Percentiles rank a stretch among this genome's conserved stretches.
Conservation (phyloP, 2,329 filamentous ascomycete genomes). For the Colletotrichum somersetense region DNA sequence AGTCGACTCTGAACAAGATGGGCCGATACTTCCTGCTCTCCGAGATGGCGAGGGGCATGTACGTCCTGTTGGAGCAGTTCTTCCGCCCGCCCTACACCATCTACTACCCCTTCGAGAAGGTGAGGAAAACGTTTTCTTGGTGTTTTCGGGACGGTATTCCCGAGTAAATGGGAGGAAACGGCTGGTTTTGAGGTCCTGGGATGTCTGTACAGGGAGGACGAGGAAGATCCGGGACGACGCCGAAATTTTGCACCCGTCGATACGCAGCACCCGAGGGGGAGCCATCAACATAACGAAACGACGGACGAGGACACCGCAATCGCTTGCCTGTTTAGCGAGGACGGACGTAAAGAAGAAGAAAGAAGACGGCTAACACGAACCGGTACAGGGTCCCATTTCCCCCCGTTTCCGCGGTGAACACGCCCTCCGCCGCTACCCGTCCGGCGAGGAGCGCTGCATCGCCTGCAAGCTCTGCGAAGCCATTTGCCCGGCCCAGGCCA, state of each 20-base stretch:
- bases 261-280: neutral
- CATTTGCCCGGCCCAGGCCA: constrained; percentile 96
- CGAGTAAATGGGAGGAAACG: neutral
- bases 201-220: neutral
- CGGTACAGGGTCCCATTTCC: constrained; percentile 84
- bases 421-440: constrained; percentile 94
- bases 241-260: neutral
- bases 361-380: constrained; percentile 22
- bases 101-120: constrained; percentile 98
- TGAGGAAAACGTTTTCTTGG: constrained; percentile 50
- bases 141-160: neutral
- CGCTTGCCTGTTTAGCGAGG: neutral
- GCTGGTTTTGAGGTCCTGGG: neutral
- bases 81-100: constrained; percentile 99
- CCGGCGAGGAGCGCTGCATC: constrained; percentile 98
- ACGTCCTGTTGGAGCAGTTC: constrained; percentile 96
- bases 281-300: neutral
- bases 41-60: constrained; percentile 98
- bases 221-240: neutral
- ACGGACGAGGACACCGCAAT: neutral
- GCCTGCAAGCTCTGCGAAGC: constrained; percentile 99
- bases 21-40: constrained; percentile 96
- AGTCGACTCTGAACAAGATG: constrained; percentile 83
- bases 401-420: constrained; percentile 98
- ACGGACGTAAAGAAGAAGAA: neutral